These are phyloP conservation scores for Suillus spraguei DNA, from an alignment of 768 basidiomycete genomes.

Conservation along the genomic window DNA sequence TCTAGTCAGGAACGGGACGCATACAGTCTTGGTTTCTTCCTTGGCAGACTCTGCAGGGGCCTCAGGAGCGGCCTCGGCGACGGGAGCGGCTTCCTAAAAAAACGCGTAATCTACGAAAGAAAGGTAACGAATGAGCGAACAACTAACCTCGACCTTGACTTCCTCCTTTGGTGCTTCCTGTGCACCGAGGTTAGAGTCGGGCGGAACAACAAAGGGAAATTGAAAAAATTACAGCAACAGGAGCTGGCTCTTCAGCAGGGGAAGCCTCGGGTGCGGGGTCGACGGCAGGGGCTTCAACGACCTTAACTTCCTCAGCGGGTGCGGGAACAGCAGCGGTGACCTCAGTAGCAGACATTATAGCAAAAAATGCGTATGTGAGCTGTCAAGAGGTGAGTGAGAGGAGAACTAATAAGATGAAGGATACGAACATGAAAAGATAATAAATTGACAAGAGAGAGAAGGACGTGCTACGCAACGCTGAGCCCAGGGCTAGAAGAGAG, in stretches of 20 bases:
- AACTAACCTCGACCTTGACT: conserved; percentile 40
- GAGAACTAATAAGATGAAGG: not conserved
- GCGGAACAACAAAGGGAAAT: conserved; percentile 8
- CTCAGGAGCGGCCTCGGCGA: conserved; percentile 29
- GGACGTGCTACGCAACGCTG: conserved; percentile 58
- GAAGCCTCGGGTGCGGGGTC: conserved; percentile 34
- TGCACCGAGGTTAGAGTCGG: conserved; percentile 5
- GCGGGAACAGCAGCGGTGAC: conserved; percentile 41
- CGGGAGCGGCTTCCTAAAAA: conserved; percentile 36
- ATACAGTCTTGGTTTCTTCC: conserved; percentile 46
- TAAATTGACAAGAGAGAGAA: conserved; percentile 61
- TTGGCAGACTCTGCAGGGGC: conserved; percentile 34
- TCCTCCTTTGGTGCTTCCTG: conserved; percentile 47
- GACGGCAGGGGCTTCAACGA: conserved; percentile 41
- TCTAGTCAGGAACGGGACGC: conserved; percentile 21
- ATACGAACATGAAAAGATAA: conserved; percentile 52
- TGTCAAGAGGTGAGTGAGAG: conserved; percentile 26
- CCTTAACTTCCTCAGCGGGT: conserved; percentile 57
- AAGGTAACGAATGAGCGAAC: no score
- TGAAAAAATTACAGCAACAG: conserved; percentile 35
- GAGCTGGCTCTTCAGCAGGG: conserved; percentile 36
- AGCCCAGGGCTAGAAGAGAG: conserved; percentile 55
- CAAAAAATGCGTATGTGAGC: conserved; percentile 57
- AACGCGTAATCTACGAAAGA: not conserved
- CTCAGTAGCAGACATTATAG: conserved; percentile 86